Evolutionary conservation across 2,329 filamentous ascomycete genomes (phyloP), one percentile per base, ranked within the genome.

Genomic region (Lecanicillium sp.): DNA sequence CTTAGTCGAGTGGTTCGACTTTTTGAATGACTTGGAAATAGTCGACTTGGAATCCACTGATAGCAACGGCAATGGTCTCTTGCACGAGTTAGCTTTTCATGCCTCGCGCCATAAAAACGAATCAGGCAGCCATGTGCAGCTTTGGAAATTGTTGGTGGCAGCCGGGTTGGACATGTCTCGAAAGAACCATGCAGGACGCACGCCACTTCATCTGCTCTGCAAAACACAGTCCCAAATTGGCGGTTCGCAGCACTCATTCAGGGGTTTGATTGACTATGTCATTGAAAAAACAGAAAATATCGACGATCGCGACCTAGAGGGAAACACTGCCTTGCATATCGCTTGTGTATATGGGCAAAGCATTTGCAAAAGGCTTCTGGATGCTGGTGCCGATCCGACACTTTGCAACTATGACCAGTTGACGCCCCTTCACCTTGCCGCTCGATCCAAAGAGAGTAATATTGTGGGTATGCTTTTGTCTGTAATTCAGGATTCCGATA

Each of bases 341-440:
- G 44, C 44, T 19, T 33, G 35, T 10, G 20, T 20, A 4, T 40
- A 39, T 26, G 35, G 29, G 27, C 5, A 32, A 19, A 24, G n/a
- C 6, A 32, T 26, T 24, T 39, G 26, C 36, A 55, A 53, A 15
- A 49, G 49, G 8, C 56, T 72, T 9, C 55, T 74, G 1, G 56
- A 60, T 3, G 59, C 59, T 4, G 67, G 70, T 4, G 68, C 68
- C 0, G 57, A 72, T 56, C 55, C 64, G 0, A 51, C 42, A 0
- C 50, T 55, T 1, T 20, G 41, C 0, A 69, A 67, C 0, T 11
- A 58, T 4, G 60, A 68, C 6, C 64, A 64, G 0, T 54, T 65
- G 37, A 71, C 62, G 4, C 55, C 64, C 5, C 57, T 75, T 3
- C 70, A 74, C 39, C 44, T 74, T 15, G 67, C 69, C 2, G 58